Base-by-base conservation (phyloP, 345 rosid species). In the Eutrema yunnanense region DNA sequence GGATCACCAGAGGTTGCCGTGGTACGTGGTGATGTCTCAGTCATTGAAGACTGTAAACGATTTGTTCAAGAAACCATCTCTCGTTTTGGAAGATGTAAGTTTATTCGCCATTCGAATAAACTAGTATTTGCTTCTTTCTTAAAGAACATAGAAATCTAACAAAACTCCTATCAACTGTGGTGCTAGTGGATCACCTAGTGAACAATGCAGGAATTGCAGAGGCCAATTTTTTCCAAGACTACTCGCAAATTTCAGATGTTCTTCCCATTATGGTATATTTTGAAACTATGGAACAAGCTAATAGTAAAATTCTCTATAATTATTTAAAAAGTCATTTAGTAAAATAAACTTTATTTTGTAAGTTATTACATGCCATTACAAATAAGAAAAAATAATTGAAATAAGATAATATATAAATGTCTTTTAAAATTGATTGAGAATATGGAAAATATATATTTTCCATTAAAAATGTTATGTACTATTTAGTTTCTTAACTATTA, bases 101-200 rank as follows among this genome's bases (percentile, higher is more conserved):
- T 22, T 56, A 3, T 6, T 58, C 4, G n/a, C 4, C 2, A 51
- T 69, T 53, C 4, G 8, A 44, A 36, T 37, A 55, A 41, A 42
- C 8, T 52, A 42, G 52, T 30, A 29, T 65, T 32, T 40, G 14
- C 3, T 73, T 38, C 29, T n/a, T 46, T 6, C 9, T 46, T 27
- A 3, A 37, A 72, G 0, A 42, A 62, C 14, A 52, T 19, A 30
- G 7, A 16, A 49, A 36, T 60, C n/a, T 29, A 30, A 48, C 58
- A 2, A n/a, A 32, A 13, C 6, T 34, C 9, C 2, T 13, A 14
- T 54, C 64, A 37, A 9, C 8, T 38, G 46, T 36, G 46, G 32
- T 68, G n/a, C 50, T 73, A 85, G 88, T 85, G 83, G 82, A 85
- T 70, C 85, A 85, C 55, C 37, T 85, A 44, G 83, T 83, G 14